Evolutionary conservation across 129 eudicot genomes (phyloP), one percentile per base, ranked within the genome.

Genomic region (Chrysanthemum seticuspe): DNA sequence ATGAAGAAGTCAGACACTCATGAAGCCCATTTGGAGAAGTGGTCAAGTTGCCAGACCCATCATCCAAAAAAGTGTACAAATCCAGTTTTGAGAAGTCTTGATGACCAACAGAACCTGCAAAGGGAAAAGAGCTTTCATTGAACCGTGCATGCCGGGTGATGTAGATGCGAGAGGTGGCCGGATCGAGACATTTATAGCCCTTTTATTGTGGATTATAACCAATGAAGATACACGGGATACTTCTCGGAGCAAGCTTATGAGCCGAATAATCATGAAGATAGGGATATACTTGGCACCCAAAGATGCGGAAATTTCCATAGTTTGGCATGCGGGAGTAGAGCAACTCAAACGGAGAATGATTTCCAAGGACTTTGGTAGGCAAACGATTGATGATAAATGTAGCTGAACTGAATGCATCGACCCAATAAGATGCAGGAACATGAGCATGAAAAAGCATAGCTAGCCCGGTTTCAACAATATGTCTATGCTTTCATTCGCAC

Each of bases 131-230:
- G 4, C 0, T 0, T 40, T 65, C 69, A 65, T 65, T 9, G 8
- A 65, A 65, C 23, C 53, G 18, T 14, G 54, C 69, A 65, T 40
- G 69, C 3, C 68, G 52, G 19, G 68, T 64, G 2, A 64, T 34
- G 13, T 65, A 36, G 2, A 65, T n/a, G 1, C 69, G 69, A 36
- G 52, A 40, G 2, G 53, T n/a, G 0, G 51, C 13, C 3, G 27
- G 25, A 6, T 63, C 68, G 31, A 34, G 48, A 4, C 68, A 63
- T 29, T 13, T 31, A 4, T 63, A 63, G 1, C 52, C 52, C n/a
- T 65, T 65, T 31, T 65, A 65, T 40, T 64, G 45, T 0, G 50
- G 5, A 2, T 34, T 3, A 14, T 63, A 63, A 5, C 50, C 68
- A 63, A 63, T 63, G 3, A 62, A 62, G 0, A 62, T 13, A 31